Evolutionary conservation across 2,329 filamentous ascomycete species (phyloP).

Genomic region (Epichloe bromicola): DNA sequence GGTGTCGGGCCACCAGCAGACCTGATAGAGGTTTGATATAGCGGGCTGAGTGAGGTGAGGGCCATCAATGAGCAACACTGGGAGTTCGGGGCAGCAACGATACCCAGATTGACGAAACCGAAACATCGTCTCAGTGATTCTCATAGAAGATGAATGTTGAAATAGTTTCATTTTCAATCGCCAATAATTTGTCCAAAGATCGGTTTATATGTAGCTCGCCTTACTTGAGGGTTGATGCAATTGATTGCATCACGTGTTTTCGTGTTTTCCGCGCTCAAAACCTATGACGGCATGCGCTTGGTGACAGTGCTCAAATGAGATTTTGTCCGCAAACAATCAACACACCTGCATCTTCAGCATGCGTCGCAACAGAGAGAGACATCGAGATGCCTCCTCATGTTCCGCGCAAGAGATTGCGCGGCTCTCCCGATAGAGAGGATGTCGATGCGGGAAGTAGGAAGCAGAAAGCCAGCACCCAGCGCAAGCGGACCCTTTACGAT

Average conservation of each 20-base stretch:
- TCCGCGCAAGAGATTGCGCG: slow-evolving; percentile 51
- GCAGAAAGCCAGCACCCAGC: slow-evolving; percentile 7
- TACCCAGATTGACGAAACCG: neutral
- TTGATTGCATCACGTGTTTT: slow-evolving; percentile 14
- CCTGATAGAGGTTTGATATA: slow-evolving; percentile 41
- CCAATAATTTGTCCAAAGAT: neutral
- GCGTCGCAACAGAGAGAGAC: neutral
- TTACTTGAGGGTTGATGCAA: neutral
- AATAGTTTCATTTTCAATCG: neutral
- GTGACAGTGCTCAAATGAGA: neutral
- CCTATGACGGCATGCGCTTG: slow-evolving; percentile 14
- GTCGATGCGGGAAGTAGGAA: slow-evolving; percentile 11
- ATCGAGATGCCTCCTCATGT: slow-evolving; percentile 52
- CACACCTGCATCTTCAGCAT: slow-evolving; percentile 5
- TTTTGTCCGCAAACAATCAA: neutral
- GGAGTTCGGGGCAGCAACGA: neutral
- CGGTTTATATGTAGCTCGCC: neutral
- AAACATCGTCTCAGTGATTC: neutral
- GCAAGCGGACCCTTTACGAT: slow-evolving; percentile 43
- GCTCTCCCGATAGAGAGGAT: slow-evolving; percentile 22
- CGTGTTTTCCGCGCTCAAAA: slow-evolving; percentile 13
- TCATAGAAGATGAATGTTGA: neutral
- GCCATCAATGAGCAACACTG: neutral
- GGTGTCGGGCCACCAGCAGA: slow-evolving; percentile 73
- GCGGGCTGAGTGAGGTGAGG: neutral